phyloP scores from a whole-genome alignment of 345 rosid genomes.

The Brassica napus region Da-Ae NC_063441.1:10922001-10922500 shows the following conservation, averaged over 20 bases:
- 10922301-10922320: not conserved
- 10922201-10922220: conserved; percentile 6
- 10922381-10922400: conserved; percentile 3
- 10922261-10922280: not conserved
- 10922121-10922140: conserved; percentile 10
- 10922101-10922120: not conserved
- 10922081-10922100: conserved; percentile 21
- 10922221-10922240: conserved; percentile 11
- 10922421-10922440: not conserved
- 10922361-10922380: conserved; percentile 7
- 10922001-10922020: conserved; percentile 1
- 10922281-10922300: conserved; percentile 2
- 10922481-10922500: not conserved
- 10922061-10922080: conserved; percentile 13
- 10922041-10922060: conserved; percentile 1
- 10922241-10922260: not conserved
- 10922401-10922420: conserved; percentile 11
- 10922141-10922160: not conserved
- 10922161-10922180: not conserved
- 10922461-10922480: not conserved
- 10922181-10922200: conserved; percentile 9
- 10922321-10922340: conserved; percentile 11
- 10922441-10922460: not conserved
- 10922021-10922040: conserved; percentile 1
- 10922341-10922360: conserved; percentile 2